Evolutionary conservation across 2,329 filamentous ascomycete genomes (phyloP), one percentile per base, ranked within the genome.

Genomic region (Grosmannia serpens): DNA sequence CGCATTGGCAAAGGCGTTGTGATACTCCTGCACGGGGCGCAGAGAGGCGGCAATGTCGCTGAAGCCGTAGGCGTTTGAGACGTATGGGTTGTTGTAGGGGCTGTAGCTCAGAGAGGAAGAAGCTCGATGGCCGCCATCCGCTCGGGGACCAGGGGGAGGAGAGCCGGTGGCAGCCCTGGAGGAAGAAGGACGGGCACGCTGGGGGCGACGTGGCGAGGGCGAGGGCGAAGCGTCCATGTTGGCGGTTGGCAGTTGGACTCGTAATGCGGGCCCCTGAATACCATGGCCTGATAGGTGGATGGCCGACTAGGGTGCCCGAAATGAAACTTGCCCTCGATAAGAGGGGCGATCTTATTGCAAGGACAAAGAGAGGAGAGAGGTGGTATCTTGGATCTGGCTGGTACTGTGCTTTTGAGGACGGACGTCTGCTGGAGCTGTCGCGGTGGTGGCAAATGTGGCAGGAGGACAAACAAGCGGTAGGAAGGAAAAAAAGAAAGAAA

Each of bases 221-320:
- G 60, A 59, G 35, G 60, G 52, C 15, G 60, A 60, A 22, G 35
- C 51, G 27, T 44, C 35, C 58, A 60, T 61, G 44, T 52, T 61
- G 17, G 52, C 22, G 17, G 51, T 47, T n/a, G n/a, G n/a, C n/a
- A n/a, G n/a, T n/a, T n/a, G n/a, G n/a, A n/a, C 4, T 15, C 55
- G 24, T 15, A 54, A 17, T 24, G 53, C 27, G 53, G 24, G 24
- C 5, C n/a, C 53, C 24, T 17, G 27, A 29, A n/a, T 71, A 71
- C 70, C 71, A 73, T 73, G 64, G 69, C 66, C 67, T 60, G 63
- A 67, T 72, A 71, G 47, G 41, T 44, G 47, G 27, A 35, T n/a
- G 11, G n/a, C 26, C 35, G 52, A 27, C 26, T 51, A 54, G 44
- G 13, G 29, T 38, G 7, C 17, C 35, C 17, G 33, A 46, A 26